Evolutionary conservation across 2,329 filamentous ascomycete species (phyloP).

Genomic region (Biscogniauxia marginata): DNA sequence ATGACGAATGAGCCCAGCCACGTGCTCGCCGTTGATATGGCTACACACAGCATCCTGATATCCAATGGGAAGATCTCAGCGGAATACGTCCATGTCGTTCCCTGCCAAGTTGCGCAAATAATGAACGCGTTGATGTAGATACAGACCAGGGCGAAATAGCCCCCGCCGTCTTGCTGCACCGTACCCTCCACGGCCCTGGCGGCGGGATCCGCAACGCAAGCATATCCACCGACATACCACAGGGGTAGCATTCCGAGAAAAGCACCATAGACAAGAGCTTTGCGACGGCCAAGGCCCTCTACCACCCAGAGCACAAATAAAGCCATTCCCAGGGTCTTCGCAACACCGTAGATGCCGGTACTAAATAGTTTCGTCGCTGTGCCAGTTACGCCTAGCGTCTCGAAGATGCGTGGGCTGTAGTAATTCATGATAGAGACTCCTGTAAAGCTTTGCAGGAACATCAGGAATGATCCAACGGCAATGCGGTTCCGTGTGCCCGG

Average conservation of each 20-base stretch:
- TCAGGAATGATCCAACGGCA: constrained; percentile 53
- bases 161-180: constrained; percentile 40
- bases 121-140: constrained; percentile 39
- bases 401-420: constrained; percentile 43
- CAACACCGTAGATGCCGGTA: constrained; percentile 42
- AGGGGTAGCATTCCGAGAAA: constrained; percentile 39
- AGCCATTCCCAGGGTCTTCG: constrained; percentile 38
- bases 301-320: constrained; percentile 45
- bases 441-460: constrained; percentile 47
- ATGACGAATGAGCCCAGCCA: constrained; percentile 26
- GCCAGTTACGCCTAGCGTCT: constrained; percentile 36
- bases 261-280: constrained; percentile 45
- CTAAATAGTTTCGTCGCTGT: constrained; percentile 31
- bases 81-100: constrained; percentile 38
- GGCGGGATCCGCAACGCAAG: constrained; percentile 33
- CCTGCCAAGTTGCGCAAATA: constrained; percentile 42
- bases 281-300: constrained; percentile 47
- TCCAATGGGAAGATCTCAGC: constrained; percentile 27
- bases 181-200: constrained; percentile 44
- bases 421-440: constrained; percentile 63
- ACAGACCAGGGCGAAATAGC: constrained; percentile 49
- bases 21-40: constrained; percentile 22
- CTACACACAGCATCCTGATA: constrained; percentile 25
- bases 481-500: constrained; percentile 42
- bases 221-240: constrained; percentile 43